Evolutionary conservation across 208 protist species (phyloP).

Genomic region (Hexamita inflata): DNA sequence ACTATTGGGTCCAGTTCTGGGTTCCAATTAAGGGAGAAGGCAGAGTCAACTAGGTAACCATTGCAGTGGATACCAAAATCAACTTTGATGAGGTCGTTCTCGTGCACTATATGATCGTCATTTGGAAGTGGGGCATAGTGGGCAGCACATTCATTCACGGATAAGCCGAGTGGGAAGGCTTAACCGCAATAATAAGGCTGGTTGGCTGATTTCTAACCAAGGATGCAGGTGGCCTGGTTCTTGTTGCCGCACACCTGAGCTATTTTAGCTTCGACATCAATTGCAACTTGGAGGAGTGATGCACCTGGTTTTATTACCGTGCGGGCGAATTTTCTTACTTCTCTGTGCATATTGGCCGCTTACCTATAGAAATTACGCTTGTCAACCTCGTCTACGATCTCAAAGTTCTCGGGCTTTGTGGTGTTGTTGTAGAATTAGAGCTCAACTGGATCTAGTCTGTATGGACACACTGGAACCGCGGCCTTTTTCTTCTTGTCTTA

Average conservation of each 20-base stretch:
- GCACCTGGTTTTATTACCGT: constrained; percentile 27
- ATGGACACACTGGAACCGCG: too few relatives aligned
- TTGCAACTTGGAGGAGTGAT: neutral
- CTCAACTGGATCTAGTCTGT: too few relatives aligned
- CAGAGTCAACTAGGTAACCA: constrained; percentile 80
- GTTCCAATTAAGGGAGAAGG: constrained; percentile 86
- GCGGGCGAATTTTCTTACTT: constrained; percentile 27
- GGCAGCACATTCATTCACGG: constrained; percentile 83
- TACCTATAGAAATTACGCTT: neutral
- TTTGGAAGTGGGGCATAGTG: constrained; percentile 88
- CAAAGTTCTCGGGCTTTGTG: too few relatives aligned
- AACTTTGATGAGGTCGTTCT: constrained; percentile 83
- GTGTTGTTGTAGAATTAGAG: too few relatives aligned
- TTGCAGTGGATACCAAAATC: constrained; percentile 93
- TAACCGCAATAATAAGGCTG: constrained; percentile 19
- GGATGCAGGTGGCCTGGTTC: neutral
- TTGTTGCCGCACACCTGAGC: neutral
- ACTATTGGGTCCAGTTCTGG: constrained; percentile 78
- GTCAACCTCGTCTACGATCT: neutral
- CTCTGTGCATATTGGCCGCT: constrained; percentile 33
- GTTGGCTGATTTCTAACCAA: neutral
- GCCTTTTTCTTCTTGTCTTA: too few relatives aligned
- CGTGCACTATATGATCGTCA: constrained; percentile 72
- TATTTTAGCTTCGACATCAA: constrained; percentile 16
- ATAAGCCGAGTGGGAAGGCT: constrained; percentile 54